Evolutionary conservation across 1,284 basidiomycete genomes (phyloP).

Genomic region (Microbotryomycetes sp.): DNA sequence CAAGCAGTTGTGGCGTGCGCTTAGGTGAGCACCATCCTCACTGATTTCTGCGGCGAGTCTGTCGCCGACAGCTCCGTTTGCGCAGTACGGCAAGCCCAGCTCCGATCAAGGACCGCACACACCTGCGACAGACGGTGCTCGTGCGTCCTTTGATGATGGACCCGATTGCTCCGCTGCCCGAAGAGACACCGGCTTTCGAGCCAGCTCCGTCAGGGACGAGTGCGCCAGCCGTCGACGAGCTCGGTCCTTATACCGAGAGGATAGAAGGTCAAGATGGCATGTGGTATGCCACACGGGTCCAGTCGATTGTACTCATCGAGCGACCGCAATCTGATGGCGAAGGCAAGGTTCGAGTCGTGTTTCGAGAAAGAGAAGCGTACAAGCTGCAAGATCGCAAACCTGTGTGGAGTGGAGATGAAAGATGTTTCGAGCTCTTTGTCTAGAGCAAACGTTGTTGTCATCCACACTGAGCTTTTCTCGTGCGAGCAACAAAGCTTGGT

Average conservation of each 20-base stretch:
- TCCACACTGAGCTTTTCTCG: no score
- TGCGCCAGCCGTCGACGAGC: neutral
- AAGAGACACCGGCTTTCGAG: slow-evolving; percentile 13
- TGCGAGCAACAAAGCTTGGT: no score
- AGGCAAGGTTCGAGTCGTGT: slow-evolving; percentile 12
- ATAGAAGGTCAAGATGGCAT: slow-evolving; percentile 4
- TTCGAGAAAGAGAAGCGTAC: slow-evolving; percentile 30
- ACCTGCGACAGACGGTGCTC: slow-evolving; percentile 35
- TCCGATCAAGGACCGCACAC: slow-evolving; percentile 22
- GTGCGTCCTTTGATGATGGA: slow-evolving; percentile 32
- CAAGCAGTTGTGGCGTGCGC: slow-evolving; percentile 14
- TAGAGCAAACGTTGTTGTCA: no score
- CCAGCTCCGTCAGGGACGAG: neutral
- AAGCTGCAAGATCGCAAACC: slow-evolving; percentile 7
- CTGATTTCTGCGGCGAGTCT: neutral
- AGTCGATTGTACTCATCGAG: slow-evolving; percentile 30
- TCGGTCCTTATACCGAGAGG: neutral
- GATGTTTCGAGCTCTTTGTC: slow-evolving; percentile 11
- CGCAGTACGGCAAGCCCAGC: slow-evolving; percentile 16
- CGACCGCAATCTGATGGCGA: neutral
- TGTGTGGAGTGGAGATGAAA: slow-evolving; percentile 22
- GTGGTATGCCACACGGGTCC: slow-evolving; percentile 36
- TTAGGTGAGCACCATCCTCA: slow-evolving; percentile 32
- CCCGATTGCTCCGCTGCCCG: slow-evolving; percentile 15
- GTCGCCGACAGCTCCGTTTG: neutral